phyloP scores from a whole-genome alignment of 2,329 filamentous ascomycete genomes.

The Huntiella bhutanensis region DNA sequence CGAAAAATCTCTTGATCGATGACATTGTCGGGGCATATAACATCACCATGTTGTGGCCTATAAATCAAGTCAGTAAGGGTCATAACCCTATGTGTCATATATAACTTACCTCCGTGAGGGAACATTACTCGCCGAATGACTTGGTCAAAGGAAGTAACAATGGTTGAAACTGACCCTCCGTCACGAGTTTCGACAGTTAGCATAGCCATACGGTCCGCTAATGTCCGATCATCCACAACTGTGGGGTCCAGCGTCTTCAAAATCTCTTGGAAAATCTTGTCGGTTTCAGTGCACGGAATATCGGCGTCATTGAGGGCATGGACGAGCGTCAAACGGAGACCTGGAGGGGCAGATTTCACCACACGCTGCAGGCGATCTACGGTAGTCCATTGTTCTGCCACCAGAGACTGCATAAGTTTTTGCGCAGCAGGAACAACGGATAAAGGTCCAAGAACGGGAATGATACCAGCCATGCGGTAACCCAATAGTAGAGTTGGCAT shows the following conservation, averaged over 20 bases:
- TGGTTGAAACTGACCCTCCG: conserved; percentile 29
- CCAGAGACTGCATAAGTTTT: conserved; percentile 30
- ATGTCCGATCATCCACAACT: conserved; percentile 20
- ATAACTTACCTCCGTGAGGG: conserved; percentile 33
- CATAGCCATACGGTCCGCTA: conserved; percentile 27
- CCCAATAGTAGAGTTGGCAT: conserved; percentile 53
- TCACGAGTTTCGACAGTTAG: conserved; percentile 25
- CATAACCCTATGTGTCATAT: not conserved
- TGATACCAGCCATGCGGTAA: conserved; percentile 59
- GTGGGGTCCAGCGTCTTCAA: conserved; percentile 29
- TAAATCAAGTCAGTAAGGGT: not conserved
- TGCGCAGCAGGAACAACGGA: conserved; percentile 16
- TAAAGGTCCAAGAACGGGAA: conserved; percentile 66
- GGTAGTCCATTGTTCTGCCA: conserved; percentile 72
- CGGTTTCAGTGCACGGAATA: conserved; percentile 56
- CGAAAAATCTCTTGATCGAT: conserved; percentile 48
- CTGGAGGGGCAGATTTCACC: conserved; percentile 29
- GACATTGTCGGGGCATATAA: conserved; percentile 43
- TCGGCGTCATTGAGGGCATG: conserved; percentile 69
- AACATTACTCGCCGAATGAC: conserved; percentile 35
- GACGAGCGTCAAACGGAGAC: conserved; percentile 49
- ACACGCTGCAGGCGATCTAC: conserved; percentile 42
- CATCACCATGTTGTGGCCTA: conserved; percentile 53
- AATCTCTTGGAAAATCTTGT: conserved; percentile 41
- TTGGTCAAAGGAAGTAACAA: conserved; percentile 25